Percentiles rank a stretch among this genome's conserved stretches.
phyloP scores from a whole-genome alignment of 2,329 filamentous ascomycete species.

The Grosmannia clavigera region DNA sequence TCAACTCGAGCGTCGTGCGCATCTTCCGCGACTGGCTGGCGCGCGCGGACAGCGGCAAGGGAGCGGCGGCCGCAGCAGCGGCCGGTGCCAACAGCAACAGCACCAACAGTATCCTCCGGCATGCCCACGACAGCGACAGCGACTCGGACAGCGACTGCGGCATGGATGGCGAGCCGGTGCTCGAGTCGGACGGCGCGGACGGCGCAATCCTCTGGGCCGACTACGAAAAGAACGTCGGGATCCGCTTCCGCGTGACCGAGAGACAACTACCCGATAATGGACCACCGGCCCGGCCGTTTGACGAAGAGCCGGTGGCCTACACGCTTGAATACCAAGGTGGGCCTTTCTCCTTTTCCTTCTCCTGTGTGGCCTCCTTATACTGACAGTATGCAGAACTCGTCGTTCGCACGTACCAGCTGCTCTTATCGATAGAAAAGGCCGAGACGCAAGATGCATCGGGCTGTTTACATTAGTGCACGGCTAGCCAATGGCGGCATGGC shows the following conservation, averaged over 20 bases:
- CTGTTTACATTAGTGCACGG: slow-evolving; percentile 39
- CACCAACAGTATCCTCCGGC: slow-evolving; percentile 24
- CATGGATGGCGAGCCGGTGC: neutral
- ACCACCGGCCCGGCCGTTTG: slow-evolving; percentile 39
- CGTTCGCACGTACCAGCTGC: slow-evolving; percentile 49
- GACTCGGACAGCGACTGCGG: slow-evolving; percentile 5
- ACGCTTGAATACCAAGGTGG: slow-evolving; percentile 57
- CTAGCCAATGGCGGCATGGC: slow-evolving; percentile 42
- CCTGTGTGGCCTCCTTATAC: neutral
- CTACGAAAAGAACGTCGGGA: slow-evolving; percentile 46
- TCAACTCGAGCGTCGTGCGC: slow-evolving; percentile 56
- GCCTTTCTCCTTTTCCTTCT: neutral
- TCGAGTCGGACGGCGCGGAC: slow-evolving; percentile 9
- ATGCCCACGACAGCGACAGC: neutral
- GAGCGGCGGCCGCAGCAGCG: neutral
- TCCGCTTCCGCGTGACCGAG: slow-evolving; percentile 53
- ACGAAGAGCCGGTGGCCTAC: slow-evolving; percentile 60
- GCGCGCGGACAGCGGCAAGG: neutral
- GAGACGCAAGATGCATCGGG: slow-evolving; percentile 45
- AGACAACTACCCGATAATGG: slow-evolving; percentile 22
- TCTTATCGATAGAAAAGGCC: slow-evolving; percentile 54
- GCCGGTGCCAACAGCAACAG: slow-evolving; percentile 13
- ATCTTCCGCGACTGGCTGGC: slow-evolving; percentile 64
- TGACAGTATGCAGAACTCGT: slow-evolving; percentile 43
- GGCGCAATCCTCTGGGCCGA: slow-evolving; percentile 56